Conservation (phyloP, 441 rosid species). For the Manihot esculenta region DNA sequence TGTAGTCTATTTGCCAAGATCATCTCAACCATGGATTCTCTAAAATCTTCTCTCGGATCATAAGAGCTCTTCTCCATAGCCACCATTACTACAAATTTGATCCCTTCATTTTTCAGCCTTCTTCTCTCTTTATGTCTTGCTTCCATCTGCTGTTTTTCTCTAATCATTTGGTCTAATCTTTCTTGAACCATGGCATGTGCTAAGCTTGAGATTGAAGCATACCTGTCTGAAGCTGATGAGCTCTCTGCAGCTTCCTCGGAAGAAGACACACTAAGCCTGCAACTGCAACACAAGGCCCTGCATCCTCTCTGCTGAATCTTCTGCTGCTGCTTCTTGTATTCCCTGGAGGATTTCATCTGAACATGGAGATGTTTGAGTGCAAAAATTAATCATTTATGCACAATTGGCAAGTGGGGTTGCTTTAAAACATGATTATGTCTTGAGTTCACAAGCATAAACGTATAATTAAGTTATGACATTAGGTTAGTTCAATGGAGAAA, state of each 20-base stretch:
- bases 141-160: conserved; percentile 44
- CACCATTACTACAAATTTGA: conserved; percentile 72
- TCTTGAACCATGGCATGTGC: conserved; percentile 93
- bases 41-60: conserved; percentile 82
- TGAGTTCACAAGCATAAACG: conserved; percentile 24
- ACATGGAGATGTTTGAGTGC: conserved; percentile 28
- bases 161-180: conserved; percentile 81
- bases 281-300: conserved; percentile 65
- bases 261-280: conserved; percentile 68
- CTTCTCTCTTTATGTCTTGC: conserved; percentile 35
- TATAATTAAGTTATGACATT: conserved; percentile 25
- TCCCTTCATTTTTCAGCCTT: conserved; percentile 27
- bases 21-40: conserved; percentile 85
- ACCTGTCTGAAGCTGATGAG: conserved; percentile 38
- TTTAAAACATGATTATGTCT: conserved; percentile 49
- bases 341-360: conserved; percentile 39
- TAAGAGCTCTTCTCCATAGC: conserved; percentile 77
- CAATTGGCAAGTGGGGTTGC: conserved; percentile 48
- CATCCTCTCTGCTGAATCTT: conserved; percentile 54
- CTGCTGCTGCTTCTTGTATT: conserved; percentile 39
- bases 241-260: conserved; percentile 50
- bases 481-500: conserved; percentile 35
- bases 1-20: conserved; percentile 60
- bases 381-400: conserved; percentile 41
- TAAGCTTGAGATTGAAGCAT: conserved; percentile 66